Evolutionary conservation across 129 eudicot species (phyloP).

Genomic region (Pseudognaphalium luteoalbum): DNA sequence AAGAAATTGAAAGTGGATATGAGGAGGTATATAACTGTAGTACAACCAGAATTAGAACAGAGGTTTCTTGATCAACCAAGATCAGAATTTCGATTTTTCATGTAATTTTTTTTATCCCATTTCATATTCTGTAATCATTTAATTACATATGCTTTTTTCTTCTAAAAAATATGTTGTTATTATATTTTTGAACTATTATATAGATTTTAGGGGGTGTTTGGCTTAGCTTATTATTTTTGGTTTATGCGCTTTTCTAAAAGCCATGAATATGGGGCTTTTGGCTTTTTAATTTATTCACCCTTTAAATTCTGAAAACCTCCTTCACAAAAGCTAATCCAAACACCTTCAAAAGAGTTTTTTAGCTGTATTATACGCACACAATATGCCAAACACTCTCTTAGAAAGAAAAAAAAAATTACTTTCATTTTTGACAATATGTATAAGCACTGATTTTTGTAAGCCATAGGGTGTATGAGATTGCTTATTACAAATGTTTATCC

Average conservation of each 20-base stretch:
- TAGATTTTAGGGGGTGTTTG: no score
- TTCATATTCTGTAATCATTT: neutral
- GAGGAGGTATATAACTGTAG: neutral
- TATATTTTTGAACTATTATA: neutral
- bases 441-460: neutral
- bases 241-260: no score
- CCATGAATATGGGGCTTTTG: no score
- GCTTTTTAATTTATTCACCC: no score
- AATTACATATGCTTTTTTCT: neutral
- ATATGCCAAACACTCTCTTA: no score
- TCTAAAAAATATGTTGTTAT: neutral
- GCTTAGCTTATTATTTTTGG: no score
- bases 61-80: constrained; percentile 55
- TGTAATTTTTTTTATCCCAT: constrained; percentile 26
- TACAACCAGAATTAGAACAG: neutral
- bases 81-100: constrained; percentile 62
- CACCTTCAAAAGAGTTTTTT: no score
- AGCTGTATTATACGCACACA: no score
- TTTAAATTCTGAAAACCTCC: no score
- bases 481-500: neutral
- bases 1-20: constrained; percentile 36
- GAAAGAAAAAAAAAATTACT: no score
- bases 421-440: no score
- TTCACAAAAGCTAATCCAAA: no score
- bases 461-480: neutral